Base-by-base conservation (phyloP, 1,284 basidiomycete species). In the Blastosporella zonata region DNA sequence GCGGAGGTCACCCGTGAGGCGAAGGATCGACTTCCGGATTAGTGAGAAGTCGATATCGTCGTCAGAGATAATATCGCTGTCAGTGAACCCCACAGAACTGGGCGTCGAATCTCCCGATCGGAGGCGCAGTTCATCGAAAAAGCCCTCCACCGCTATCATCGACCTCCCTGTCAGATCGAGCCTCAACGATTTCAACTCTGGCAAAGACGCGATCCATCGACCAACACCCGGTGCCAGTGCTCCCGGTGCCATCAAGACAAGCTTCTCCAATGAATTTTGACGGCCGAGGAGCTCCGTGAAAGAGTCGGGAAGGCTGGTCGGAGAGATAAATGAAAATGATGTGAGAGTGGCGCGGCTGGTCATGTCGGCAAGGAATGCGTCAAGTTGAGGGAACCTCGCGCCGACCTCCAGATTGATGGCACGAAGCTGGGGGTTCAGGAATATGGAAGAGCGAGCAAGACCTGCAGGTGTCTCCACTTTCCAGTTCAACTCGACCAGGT, bases 51-150 rank as follows among this genome's bases (percentile, higher is more conserved):
- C 86, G 47, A 80, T 66, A 55, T 87, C 85, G 47, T 87, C 84
- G 43, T 74, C 79, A 44, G 84, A 87, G 68, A 86, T 86, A 50
- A 87, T 77, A 27, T 85, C 84, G 57, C 84, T 87, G 63, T 88
- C 86, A 28, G 77, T 82, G 43, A 82, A 76, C 15, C 73, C 75
- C 15, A 77, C 71, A 13, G 84, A 84, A 55, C 73, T 79, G 1
- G 87, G 87, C 3, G 86, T 85, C 22, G 77, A 79, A 52, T 73
- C 74, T 9, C 86, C 87, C 0, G 85, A 86, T 25, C 75, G 73
- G 27, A 77, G 68, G 50, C 65, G 69, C 56, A 87, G 69, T 45
- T 86, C 81, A 60, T 83, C 81, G 61, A 90, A 89, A 67, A 90
- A 90, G 12, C 82, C 82, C 64, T 87, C 84, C 15, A 88, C 81